Evolutionary conservation across 768 basidiomycete species (phyloP), one percentile per base, ranked within the genome.

Genomic region (Psilocybe cyanescens): DNA sequence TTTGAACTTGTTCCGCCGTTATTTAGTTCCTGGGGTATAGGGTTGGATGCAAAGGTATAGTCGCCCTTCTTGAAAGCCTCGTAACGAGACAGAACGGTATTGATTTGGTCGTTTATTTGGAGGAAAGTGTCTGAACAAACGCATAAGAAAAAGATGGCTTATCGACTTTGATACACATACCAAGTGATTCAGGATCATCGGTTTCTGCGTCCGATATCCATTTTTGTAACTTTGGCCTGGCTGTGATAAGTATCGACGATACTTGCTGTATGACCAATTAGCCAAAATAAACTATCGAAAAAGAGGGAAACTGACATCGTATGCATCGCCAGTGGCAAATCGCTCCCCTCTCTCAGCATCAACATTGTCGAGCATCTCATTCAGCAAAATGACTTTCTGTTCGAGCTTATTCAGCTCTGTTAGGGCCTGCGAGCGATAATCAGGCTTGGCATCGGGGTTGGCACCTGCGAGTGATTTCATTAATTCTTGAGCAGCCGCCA

Each of bases 101-200:
- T 99, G 75, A 99, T 95, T 69, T 97, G 92, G 75, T 99, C 97
- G 74, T 99, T 99, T 62, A 96, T 96, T 73, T 99, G 87, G 16
- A 99, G 80, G 73, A 97, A 91, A 2, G 94, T 94, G 62, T 96
- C 96, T 95, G 11, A 16, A 16, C 11, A 16, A 14, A 11, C 8
- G 1, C 16, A 37, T 35, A 6, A 45, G 24, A 60, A 30, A 61
- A 52, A 51, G 44, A 7, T 5, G 11, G 33, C 11, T 19, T 8
- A 30, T 45, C 28, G n/a, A 35, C n/a, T 50, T 3, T n/a, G 37
- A 14, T 14, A 46, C 17, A 31, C 84, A 61, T 68, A 95, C 94
- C 92, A 66, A 98, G 85, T 33, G 94, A 92, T 65, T 95, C 94
- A 3, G 94, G 86, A 74, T 96, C 94, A 44, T 95, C 90, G 2